Percentiles rank a stretch among this genome's conserved stretches.
Evolutionary conservation across 2,329 filamentous ascomycete genomes (phyloP).

Genomic region (Cytospora piceae): DNA sequence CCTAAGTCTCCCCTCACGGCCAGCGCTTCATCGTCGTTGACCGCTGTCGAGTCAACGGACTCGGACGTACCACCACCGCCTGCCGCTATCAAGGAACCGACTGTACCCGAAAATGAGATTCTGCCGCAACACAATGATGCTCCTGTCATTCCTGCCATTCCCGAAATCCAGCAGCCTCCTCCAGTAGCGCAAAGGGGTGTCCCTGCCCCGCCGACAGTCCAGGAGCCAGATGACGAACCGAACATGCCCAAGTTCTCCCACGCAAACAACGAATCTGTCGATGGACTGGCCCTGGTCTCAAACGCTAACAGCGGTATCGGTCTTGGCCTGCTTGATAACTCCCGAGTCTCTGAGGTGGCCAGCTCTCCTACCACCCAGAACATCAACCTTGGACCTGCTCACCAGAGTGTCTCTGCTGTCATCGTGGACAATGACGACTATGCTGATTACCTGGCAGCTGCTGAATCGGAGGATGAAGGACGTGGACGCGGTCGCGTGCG

Average conservation of each 20-base stretch:
- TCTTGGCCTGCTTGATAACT: constrained; percentile 27
- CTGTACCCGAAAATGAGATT: constrained; percentile 46
- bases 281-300: constrained; percentile 21
- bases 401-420: constrained; percentile 34
- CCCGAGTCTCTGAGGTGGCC: constrained; percentile 23
- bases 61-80: constrained; percentile 32
- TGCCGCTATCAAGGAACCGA: constrained; percentile 36
- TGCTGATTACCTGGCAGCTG: constrained; percentile 36
- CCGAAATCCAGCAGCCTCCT: constrained; percentile 44
- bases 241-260: constrained; percentile 28
- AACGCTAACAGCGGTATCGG: constrained; percentile 23
- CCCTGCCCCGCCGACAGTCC: constrained; percentile 17
- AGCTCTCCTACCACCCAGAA: constrained; percentile 20
- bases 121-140: constrained; percentile 44
- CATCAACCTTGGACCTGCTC: constrained; percentile 27
- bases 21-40: constrained; percentile 39
- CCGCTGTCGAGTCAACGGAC: constrained; percentile 21
- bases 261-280: constrained; percentile 22
- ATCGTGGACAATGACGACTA: constrained; percentile 42
- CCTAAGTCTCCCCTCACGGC: constrained; percentile 45
- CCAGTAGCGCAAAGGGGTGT: constrained; percentile 38
- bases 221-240: constrained; percentile 17
- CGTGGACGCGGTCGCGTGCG: constrained; percentile 44
- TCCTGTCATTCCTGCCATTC: constrained; percentile 31
- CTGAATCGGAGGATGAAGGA: constrained; percentile 34